Conservation (phyloP, 495 filamentous ascomycete genomes). For the Penicillium antarcticum region DNA sequence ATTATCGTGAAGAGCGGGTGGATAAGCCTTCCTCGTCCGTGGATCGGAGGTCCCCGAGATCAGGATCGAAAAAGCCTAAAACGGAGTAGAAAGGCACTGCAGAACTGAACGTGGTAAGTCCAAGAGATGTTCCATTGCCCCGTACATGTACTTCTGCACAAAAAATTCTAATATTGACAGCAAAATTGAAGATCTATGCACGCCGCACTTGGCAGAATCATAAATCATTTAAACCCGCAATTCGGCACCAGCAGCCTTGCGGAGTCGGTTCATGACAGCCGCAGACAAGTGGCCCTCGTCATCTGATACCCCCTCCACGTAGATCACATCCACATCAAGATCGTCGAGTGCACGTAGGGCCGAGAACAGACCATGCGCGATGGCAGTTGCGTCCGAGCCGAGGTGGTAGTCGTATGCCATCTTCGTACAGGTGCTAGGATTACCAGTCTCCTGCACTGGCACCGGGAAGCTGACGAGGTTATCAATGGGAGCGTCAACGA, state of each 20-base stretch:
- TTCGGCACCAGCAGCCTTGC: slow-evolving; percentile 73
- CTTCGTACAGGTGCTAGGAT: slow-evolving; percentile 25
- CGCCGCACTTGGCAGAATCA: slow-evolving; percentile 1
- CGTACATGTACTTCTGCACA: background rate
- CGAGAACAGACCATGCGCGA: slow-evolving; percentile 84
- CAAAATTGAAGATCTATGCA: slow-evolving; percentile 2
- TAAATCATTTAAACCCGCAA: slow-evolving; percentile 30
- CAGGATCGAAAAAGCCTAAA: background rate
- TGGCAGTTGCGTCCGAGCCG: slow-evolving; percentile 62
- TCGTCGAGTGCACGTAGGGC: slow-evolving; percentile 82
- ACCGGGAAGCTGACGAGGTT: slow-evolving; percentile 30
- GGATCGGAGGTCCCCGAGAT: slow-evolving; percentile 19
- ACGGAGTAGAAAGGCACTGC: background rate
- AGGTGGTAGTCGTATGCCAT: slow-evolving; percentile 52
- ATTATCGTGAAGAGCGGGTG: background rate
- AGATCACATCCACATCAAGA: slow-evolving; percentile 75
- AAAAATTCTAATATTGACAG: slow-evolving; percentile 1
- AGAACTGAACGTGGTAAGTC: slow-evolving; percentile 10
- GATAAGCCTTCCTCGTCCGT: slow-evolving; percentile 6
- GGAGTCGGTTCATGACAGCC: slow-evolving; percentile 91
- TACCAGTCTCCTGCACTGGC: slow-evolving; percentile 25
- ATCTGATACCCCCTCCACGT: slow-evolving; percentile 86
- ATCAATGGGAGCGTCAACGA: slow-evolving; percentile 27
- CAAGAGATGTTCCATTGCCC: slow-evolving; percentile 6
- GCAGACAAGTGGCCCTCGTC: slow-evolving; percentile 74